Evolutionary conservation across 345 rosid species (phyloP).

Genomic region (Rhodamnia argentea): DNA sequence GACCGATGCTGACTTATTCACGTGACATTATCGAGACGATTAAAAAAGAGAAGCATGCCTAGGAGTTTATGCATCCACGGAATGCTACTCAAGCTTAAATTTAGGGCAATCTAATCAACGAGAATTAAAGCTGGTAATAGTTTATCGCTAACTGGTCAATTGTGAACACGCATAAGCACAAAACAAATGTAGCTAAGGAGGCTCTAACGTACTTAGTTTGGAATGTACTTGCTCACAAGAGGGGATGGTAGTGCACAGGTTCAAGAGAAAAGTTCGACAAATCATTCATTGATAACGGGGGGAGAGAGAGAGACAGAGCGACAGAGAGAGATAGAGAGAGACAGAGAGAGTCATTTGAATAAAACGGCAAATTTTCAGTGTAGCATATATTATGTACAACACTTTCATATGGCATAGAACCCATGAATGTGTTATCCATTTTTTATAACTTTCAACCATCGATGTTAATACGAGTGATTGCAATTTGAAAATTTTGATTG

Average conservation of each 20-base stretch:
- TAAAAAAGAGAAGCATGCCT: background rate
- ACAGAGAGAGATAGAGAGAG: background rate
- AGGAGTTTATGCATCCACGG: background rate
- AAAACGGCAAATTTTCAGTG: background rate
- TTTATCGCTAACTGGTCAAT: background rate
- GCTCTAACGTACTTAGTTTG: background rate
- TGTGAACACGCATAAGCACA: background rate
- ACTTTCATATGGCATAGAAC: background rate
- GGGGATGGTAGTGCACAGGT: background rate
- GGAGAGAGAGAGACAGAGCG: background rate
- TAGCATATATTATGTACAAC: background rate
- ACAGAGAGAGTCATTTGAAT: background rate
- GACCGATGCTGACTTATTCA: background rate
- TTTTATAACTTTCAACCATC: background rate
- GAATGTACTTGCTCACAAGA: background rate
- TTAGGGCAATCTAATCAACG: background rate
- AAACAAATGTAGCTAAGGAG: background rate
- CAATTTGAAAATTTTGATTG: background rate
- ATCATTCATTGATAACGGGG: background rate
- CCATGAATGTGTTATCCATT: no score
- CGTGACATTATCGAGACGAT: background rate
- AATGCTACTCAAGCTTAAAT: background rate
- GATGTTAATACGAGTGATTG: background rate
- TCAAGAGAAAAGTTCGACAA: background rate
- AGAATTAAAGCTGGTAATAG: background rate